Conservation (phyloP, 257 asterid species). For the Solanum chilense region DNA sequence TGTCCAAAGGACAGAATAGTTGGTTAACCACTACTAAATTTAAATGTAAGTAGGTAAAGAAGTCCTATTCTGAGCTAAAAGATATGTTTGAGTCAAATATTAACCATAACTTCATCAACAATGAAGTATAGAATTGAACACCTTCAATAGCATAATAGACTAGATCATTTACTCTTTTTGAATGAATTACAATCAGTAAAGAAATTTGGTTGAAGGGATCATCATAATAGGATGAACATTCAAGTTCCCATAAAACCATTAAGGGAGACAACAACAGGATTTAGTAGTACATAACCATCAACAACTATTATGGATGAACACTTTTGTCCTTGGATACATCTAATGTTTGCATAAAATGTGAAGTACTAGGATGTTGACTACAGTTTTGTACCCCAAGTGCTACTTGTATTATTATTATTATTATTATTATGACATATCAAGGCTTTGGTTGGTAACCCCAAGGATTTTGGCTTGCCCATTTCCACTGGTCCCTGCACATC, state of each 20-base stretch:
- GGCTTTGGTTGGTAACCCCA: slow-evolving; percentile 50
- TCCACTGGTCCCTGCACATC: slow-evolving; percentile 98
- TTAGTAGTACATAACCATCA: not conserved
- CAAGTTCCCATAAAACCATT: not conserved
- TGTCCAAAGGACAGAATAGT: not conserved
- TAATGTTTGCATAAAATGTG: not conserved
- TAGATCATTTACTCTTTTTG: not conserved
- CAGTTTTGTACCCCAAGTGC: not conserved
- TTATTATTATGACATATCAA: not conserved
- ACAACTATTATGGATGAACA: not conserved
- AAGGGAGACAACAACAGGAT: not conserved
- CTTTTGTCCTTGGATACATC: not conserved
- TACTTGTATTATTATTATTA: not conserved
- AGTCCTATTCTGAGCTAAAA: not conserved
- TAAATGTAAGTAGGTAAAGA: not conserved
- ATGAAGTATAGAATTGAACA: not conserved
- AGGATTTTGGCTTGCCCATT: slow-evolving; percentile 87
- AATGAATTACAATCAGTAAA: not conserved
- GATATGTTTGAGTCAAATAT: not conserved
- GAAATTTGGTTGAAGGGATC: not conserved
- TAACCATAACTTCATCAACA: not conserved
- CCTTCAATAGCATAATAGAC: not conserved
- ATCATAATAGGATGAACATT: not conserved
- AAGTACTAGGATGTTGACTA: not conserved
- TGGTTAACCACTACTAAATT: not conserved